Evolutionary conservation across 2,329 filamentous ascomycete genomes (phyloP), one percentile per base, ranked within the genome.

Genomic region (Aplosporella prunicola): DNA sequence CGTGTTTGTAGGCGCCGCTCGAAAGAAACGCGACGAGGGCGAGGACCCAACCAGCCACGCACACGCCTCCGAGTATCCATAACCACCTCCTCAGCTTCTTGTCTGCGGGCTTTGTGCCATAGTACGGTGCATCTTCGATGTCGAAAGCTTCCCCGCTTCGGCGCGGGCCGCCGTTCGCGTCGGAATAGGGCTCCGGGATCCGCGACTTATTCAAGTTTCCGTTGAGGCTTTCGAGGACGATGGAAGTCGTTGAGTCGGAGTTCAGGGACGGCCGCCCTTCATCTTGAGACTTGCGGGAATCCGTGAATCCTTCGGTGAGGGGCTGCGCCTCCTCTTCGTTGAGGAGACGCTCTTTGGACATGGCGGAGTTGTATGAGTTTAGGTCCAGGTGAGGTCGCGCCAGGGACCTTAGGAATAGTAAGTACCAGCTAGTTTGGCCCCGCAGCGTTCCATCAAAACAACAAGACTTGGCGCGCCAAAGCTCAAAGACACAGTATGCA

Each of bases 221-320:
- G 50, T 75, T 72, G 47, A 89, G 71, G 45, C 80, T 76, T 47
- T 91, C 83, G 54, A 91, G 83, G 37, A 91, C 76, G 10, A 91
- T 69, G 49, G 84, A 89, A 4, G 81, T 87, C 9, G 84, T 89
- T 22, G 84, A 91, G n/a, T 78, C 78, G 26, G 80, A 81, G n/a
- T 81, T 84, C 30, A 74, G 58, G 3, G 83, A 85, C 44, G 71
- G 72, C 36, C 55, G 52, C 5, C 47, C 56, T 30, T 51, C 51
- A 44, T 57, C 58, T 43, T 58, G 52, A 41, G 57, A 60, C 41
- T 45, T 41, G 42, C 51, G 53, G 39, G 51, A 39, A 13, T 32
- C 30, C 25, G 51, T 42, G 32, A 44, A 43, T 37, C 58, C 51
- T 32, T 52, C 51, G 18, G 58, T 63, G 15, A 69, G 56, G 41